Percentiles rank a stretch among this genome's conserved stretches.
Conservation (phyloP, 768 basidiomycete species). For the Hericium alpestre region DNA sequence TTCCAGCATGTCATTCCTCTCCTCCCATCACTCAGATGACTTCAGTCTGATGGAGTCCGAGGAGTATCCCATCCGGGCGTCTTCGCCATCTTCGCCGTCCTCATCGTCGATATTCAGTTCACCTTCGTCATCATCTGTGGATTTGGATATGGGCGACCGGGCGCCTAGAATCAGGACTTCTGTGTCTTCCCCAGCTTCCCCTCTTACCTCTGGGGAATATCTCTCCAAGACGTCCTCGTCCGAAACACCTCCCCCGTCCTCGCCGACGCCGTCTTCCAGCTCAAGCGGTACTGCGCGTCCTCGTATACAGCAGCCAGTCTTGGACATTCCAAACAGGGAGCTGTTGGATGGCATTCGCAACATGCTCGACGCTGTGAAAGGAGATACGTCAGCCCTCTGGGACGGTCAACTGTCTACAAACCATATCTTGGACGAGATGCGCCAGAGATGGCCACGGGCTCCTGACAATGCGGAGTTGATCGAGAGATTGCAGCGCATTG, state of each 20-base stretch:
- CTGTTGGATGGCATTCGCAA: conserved; percentile 37
- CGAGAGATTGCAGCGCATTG: conserved; percentile 9
- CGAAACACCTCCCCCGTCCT: conserved; percentile 16
- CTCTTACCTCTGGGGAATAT: conserved; percentile 20
- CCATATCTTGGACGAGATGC: conserved; percentile 52
- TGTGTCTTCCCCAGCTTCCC: conserved; percentile 8
- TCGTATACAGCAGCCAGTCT: conserved; percentile 20
- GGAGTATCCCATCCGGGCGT: conserved; percentile 19
- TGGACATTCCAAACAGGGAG: conserved; percentile 3
- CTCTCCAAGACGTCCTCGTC: conserved; percentile 27
- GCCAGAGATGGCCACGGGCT: conserved; percentile 29
- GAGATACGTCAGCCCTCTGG: conserved; percentile 48
- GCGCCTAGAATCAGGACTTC: conserved; percentile 1
- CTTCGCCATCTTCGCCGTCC: conserved; percentile 27
- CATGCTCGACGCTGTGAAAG: conserved; percentile 46
- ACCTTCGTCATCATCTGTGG: conserved; percentile 19
- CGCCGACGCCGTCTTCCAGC: conserved; percentile 23
- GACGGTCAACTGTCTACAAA: conserved; percentile 54
- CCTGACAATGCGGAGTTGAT: conserved; percentile 25
- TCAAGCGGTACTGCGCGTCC: conserved; percentile 27
- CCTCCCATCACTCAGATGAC: conserved; percentile 71
- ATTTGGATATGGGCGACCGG: neutral
- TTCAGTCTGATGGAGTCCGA: conserved; percentile 33
- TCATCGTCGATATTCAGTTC: conserved; percentile 21
- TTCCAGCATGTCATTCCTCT: conserved; percentile 34